Evolutionary conservation across 306 rosid species (phyloP), one percentile per base, ranked within the genome.

Genomic region (Ormosia semicastrata): DNA sequence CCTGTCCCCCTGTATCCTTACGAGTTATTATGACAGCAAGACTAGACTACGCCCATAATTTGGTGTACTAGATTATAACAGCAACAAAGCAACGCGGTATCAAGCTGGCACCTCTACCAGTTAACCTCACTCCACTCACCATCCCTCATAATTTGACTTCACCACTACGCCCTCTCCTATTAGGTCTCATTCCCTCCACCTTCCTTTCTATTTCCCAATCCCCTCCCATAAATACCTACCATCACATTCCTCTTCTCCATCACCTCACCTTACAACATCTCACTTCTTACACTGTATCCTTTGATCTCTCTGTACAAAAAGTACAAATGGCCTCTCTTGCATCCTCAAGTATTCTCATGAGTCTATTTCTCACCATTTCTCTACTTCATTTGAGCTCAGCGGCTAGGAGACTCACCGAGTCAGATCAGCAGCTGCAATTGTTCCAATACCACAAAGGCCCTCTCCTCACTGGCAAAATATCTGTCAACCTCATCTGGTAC

Each of bases 401-500:
- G 0, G 67, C 82, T 1, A 70, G 89, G 52, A 72, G 7, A 32
- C 84, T 85, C 3, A 8, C 30, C 0, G 82, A 79, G 32, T 76
- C 76, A 34, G 75, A 89, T 3, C 36, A 77, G 0, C 76, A 54
- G 5, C 12, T 85, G 0, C 80, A 71, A 14, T 7, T 41, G 6
- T 65, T 86, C 79, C 74, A 89, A 79, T 89, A 78, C 84, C 74
- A 72, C 79, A 56, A 71, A 36, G 88, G 86, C 41, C 83, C 84
- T 77, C 90, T 87, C 18, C 68, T 87, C 3, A 53, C 24, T 0
- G 90, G 90, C 0, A 76, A 79, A 84, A 82, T 87, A 74, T 64
- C 87, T 0, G 47, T 87, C 2, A 65, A 87, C 54, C 74, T 87
- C 67, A 86, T 90, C 6, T 90, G 89, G 91, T 90, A 90, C 4